Evolutionary conservation across 1,139 yeast species (phyloP).

Genomic region (Zygoascus meyerae): DNA sequence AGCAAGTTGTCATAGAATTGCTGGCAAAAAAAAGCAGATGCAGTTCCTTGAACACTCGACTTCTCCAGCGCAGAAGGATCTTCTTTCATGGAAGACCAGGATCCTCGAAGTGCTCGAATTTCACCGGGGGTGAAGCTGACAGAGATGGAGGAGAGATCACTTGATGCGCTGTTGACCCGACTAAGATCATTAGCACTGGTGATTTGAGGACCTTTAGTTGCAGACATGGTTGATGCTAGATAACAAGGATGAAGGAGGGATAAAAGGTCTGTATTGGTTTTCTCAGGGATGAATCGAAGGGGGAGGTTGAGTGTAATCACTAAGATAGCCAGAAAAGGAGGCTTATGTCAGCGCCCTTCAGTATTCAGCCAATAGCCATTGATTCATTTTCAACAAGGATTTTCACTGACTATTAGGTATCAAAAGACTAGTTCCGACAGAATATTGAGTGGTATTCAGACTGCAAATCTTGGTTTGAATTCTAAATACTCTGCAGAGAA

Average conservation of each 20-base stretch:
- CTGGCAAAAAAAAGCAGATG: conserved; percentile 34
- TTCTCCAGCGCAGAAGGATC: conserved; percentile 26
- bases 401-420: no score
- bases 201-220: neutral
- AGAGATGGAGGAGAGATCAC: conserved; percentile 23
- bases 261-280: no score
- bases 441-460: no score
- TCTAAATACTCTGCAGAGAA: no score
- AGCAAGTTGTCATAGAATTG: conserved; percentile 59
- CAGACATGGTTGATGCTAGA: neutral
- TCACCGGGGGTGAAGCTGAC: conserved; percentile 23
- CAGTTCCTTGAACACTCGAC: conserved; percentile 27
- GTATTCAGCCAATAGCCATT: neutral
- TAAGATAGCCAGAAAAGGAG: neutral
- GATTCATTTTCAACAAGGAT: neutral
- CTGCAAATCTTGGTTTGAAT: no score
- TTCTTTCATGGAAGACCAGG: conserved; percentile 27
- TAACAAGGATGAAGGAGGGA: neutral
- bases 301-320: neutral
- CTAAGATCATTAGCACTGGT: neutral
- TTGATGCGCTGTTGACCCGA: neutral
- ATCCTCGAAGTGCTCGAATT: conserved; percentile 20
- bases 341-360: neutral
- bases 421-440: no score
- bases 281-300: neutral